These are phyloP conservation scores for Tranzscheliella williamsii DNA, from an alignment of 1,284 basidiomycete species.

Conservation along the genomic window DNA sequence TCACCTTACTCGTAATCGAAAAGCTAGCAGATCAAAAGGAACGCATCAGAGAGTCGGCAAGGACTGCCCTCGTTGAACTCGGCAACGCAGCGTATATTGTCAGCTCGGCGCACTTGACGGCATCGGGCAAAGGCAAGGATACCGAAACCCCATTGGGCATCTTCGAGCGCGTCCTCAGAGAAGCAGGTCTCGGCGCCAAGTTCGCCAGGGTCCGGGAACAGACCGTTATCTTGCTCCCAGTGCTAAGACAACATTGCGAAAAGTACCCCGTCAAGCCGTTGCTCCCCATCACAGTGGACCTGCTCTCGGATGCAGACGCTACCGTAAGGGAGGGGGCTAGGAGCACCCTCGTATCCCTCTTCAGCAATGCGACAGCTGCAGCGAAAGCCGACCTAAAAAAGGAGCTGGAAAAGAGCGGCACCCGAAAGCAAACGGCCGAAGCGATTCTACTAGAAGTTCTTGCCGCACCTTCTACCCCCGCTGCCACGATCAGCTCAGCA, in stretches of 20 bases:
- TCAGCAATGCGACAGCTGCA: conserved; percentile 77
- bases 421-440: conserved; percentile 73
- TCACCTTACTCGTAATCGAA: conserved; percentile 75
- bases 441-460: conserved; percentile 63
- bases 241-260: conserved; percentile 30
- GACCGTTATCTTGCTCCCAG: conserved; percentile 27
- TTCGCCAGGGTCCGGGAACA: conserved; percentile 67
- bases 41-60: conserved; percentile 73
- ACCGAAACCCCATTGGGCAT: conserved; percentile 72
- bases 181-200: conserved; percentile 77
- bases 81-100: conserved; percentile 72
- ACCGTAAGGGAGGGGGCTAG: conserved; percentile 84
- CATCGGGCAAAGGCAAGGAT: conserved; percentile 70
- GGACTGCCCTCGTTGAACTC: conserved; percentile 73
- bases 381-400: conserved; percentile 92
- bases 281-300: conserved; percentile 76
- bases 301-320: conserved; percentile 86
- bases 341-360: conserved; percentile 78
- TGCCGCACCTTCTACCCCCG: conserved; percentile 8
- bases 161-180: conserved; percentile 75
- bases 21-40: conserved; percentile 78
- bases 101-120: conserved; percentile 59
- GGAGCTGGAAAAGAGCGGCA: conserved; percentile 68
- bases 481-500: neutral
- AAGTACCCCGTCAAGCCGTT: conserved; percentile 80